Base-by-base conservation (phyloP, 2,329 filamentous ascomycete genomes). In the Cladosporium sp. region DNA sequence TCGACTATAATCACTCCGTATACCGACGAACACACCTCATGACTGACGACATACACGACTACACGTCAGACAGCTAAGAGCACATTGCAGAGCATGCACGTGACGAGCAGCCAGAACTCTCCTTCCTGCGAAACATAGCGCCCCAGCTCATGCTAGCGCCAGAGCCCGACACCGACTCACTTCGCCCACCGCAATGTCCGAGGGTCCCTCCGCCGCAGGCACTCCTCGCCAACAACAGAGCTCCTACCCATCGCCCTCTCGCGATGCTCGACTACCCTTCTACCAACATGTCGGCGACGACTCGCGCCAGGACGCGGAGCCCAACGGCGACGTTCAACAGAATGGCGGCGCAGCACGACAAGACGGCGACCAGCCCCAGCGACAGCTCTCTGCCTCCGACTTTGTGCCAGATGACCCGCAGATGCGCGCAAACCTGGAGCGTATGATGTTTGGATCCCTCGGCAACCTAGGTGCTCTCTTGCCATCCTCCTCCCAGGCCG, bases 361-460 rank as follows among this genome's bases (percentile, higher is more conserved):
- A 18, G 62, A 59, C 44, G 28, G 56, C 10, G 31, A 44, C 7
- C 62, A 29, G 31, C 21, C 6, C 31, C 28, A 55, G 2, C 52
- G 28, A 8, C 52, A 29, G 16, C 28, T 40, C 8, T n/a, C 37
- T 26, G 28, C 11, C 14, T 33, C 33, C 37, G 28, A 49, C 28
- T 52, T 64, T 18, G 60, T 68, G 35, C 64, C 65, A 14, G 67
- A 68, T 23, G 67, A 70, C 35, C 55, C 67, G 56, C 63, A 67
- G 37, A 59, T 69, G 62, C 67, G 68, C 55, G 64, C 61, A 4
- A 68, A 64, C 53, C 49, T 69, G 5, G 64, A 60, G 40, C 62
- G 46, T 28, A 67, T 67, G 57, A 65, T 67, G 63, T 44, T 49
- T 31, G 49, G 40, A 7, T 53, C 55, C 2, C 35, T 67, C 50